Evolutionary conservation across 2,329 filamentous ascomycete genomes (phyloP), one percentile per base, ranked within the genome.

Genomic region (Pseudogymnoascus sp.): DNA sequence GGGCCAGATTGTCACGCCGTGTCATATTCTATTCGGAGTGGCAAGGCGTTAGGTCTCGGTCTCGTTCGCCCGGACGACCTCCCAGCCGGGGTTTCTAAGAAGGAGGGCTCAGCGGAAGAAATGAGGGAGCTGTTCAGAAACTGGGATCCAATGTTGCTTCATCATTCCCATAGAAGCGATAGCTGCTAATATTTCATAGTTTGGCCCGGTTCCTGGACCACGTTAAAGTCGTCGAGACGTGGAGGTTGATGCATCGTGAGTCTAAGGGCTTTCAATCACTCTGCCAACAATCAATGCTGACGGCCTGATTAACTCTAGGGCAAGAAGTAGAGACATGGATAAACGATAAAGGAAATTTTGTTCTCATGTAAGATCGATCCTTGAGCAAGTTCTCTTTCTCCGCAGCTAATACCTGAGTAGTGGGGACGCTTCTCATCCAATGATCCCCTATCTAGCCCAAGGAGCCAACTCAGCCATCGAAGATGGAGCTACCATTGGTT

Each of bases 391-490:
- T 21, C 23, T 14, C 40, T 4, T 8, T 2, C 18, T 18, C 2
- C 18, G 1, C 11, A 21, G n/a, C 49, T 55, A 33, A 55, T 9
- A 55, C 6, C 1, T 14, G 25, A 72, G 71, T 68, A 49, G 76
- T 1, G 86, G 86, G 4, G 86, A 88, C 66, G 77, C 83, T 0
- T 88, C 84, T 64, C 86, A 88, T 69, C 82, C 84, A 0, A 87
- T 87, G 84, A 74, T 88, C 1, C 84, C 84, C 2, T 83, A 84
- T 66, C 76, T 85, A 28, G 87, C 83, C 0, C 88, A 86, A 71
- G 87, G 88, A 0, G 87, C 87, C 12, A 88, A 88, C 69, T 86
- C 81, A 0, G 82, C 83, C 0, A 77, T 90, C 1, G 87, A 90
- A 69, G 88, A 90, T 61, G 87, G 86, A 0, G 85, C 86, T 0